phyloP scores from a whole-genome alignment of 1,284 basidiomycete species.

The Moniliophthora roreri region DNA sequence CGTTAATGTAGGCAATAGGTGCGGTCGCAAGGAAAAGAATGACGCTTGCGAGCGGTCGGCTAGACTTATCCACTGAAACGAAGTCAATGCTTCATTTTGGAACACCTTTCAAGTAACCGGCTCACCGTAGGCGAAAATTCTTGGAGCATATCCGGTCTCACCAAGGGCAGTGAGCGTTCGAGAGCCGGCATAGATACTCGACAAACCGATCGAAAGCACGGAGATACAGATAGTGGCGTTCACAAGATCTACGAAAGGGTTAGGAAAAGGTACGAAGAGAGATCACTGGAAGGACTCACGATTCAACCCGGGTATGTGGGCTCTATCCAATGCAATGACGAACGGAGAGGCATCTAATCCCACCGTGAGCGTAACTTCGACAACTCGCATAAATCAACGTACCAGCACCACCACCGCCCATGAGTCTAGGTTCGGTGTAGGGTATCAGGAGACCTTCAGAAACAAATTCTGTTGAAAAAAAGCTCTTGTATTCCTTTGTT shows the following conservation, averaged over 20 bases:
- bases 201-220: constrained; percentile 71
- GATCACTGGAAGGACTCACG: constrained; percentile 31
- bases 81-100: not conserved
- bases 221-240: constrained; percentile 72
- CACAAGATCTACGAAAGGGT: constrained; percentile 44
- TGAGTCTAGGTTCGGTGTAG: constrained; percentile 46
- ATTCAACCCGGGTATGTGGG: constrained; percentile 59
- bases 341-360: constrained; percentile 51
- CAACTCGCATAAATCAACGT: constrained; percentile 1
- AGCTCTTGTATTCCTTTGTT: no score
- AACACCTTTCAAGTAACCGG: not conserved
- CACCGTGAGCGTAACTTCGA: constrained; percentile 8
- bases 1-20: constrained; percentile 40
- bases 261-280: not conserved
- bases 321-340: constrained; percentile 63
- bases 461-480: no score
- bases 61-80: constrained; percentile 38
- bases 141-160: constrained; percentile 66
- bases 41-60: constrained; percentile 37
- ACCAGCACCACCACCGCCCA: constrained; percentile 35
- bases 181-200: constrained; percentile 67
- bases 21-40: constrained; percentile 34
- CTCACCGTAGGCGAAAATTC: constrained; percentile 44
- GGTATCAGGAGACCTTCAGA: constrained; percentile 54
- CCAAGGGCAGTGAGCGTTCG: constrained; percentile 69